phyloP scores from a whole-genome alignment of 2,329 filamentous ascomycete genomes.

The Aspergillus sp. region DNA sequence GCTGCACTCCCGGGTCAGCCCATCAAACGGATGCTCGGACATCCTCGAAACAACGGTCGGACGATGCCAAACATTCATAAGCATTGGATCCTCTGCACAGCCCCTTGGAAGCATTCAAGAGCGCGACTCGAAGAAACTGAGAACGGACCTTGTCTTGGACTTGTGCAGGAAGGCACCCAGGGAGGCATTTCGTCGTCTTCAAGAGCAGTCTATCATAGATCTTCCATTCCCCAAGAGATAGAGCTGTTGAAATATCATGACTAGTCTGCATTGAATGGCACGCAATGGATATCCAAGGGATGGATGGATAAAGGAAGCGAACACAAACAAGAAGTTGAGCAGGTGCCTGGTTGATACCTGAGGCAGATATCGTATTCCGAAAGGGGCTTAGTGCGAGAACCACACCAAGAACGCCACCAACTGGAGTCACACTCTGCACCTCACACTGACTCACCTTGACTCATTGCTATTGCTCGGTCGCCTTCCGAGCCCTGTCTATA shows the following conservation, averaged over 20 bases:
- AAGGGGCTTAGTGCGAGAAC: constrained; percentile 1
- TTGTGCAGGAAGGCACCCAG: neutral
- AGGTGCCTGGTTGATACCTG: neutral
- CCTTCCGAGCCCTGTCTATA: neutral
- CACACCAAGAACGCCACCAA: neutral
- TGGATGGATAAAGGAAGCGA: neutral
- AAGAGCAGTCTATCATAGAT: neutral
- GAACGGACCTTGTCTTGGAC: neutral
- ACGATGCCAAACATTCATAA: neutral
- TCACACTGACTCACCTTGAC: constrained; percentile 11
- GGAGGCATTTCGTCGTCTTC: neutral
- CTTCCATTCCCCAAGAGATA: neutral
- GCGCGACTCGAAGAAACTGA: neutral
- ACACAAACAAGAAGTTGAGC: neutral
- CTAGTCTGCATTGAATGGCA: neutral
- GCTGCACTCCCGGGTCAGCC: constrained; percentile 7
- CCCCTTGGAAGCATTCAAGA: neutral
- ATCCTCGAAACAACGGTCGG: neutral
- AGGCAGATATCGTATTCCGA: neutral
- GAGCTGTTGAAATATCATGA: neutral
- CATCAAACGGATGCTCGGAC: neutral
- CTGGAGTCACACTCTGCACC: neutral
- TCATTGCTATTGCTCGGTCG: neutral
- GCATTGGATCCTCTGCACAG: neutral
- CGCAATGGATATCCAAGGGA: neutral